Percentiles rank a stretch among this genome's conserved stretches.
Evolutionary conservation across 306 rosid species (phyloP).

Genomic region (Pterocarpus macrocarpus): DNA sequence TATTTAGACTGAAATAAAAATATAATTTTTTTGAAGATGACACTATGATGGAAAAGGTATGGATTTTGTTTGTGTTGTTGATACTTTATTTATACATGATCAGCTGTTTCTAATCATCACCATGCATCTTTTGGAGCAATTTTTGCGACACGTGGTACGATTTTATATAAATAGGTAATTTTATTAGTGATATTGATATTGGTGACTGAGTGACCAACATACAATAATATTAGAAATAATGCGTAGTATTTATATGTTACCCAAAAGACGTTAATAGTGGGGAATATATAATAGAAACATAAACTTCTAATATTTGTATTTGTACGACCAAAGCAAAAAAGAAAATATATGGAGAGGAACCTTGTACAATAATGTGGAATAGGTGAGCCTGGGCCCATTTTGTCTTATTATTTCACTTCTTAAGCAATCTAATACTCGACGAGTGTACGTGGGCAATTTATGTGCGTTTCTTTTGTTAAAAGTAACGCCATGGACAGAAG

Average conservation of each 20-base stretch:
- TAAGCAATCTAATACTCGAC: constrained; percentile 12
- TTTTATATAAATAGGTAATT: not conserved
- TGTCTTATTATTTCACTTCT: constrained; percentile 11
- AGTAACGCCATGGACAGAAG: constrained; percentile 6
- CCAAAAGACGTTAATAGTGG: not conserved
- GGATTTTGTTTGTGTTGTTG: not conserved
- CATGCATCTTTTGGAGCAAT: not conserved
- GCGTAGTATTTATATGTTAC: constrained; percentile 6
- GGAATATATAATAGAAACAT: not conserved
- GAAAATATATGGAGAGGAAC: constrained; percentile 25
- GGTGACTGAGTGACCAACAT: not conserved
- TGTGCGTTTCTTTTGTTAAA: constrained; percentile 35
- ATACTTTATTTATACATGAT: not conserved
- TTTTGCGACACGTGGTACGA: not conserved
- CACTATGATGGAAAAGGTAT: not conserved
- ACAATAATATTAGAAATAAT: not conserved
- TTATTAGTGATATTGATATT: not conserved
- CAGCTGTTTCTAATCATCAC: not conserved
- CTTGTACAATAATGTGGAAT: constrained; percentile 39
- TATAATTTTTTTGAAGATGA: not conserved
- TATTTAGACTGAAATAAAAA: not conserved
- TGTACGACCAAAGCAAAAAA: constrained; percentile 29
- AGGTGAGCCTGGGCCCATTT: constrained; percentile 24
- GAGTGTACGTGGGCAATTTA: constrained; percentile 1
- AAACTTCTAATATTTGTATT: constrained; percentile 29